These are phyloP conservation scores for Claviceps maximensis DNA, from an alignment of 2,329 filamentous ascomycete species.

Conservation along the genomic window DNA sequence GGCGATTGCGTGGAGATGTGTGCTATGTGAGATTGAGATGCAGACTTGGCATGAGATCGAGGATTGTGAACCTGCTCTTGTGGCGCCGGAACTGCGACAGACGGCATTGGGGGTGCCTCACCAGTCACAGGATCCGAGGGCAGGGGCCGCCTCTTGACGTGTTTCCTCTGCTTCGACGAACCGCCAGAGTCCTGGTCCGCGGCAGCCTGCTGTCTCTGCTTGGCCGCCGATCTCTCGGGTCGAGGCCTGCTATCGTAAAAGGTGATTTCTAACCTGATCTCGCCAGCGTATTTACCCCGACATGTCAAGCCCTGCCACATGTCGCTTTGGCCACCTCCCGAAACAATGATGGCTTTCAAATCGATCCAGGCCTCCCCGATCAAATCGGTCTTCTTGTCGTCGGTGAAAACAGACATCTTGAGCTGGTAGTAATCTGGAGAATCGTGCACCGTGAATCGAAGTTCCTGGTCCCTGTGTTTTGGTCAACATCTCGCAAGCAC, in stretches of 20 bases:
- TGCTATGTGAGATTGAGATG: conserved; percentile 10
- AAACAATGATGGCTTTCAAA: conserved; percentile 64
- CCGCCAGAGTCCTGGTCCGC: conserved; percentile 23
- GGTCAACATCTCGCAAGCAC: conserved; percentile 6
- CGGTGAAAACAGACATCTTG: conserved; percentile 93
- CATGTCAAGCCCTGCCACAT: conserved; percentile 80
- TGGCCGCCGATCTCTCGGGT: conserved; percentile 53
- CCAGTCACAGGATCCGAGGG: conserved; percentile 62
- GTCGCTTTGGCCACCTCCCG: conserved; percentile 86
- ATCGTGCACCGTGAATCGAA: conserved; percentile 91
- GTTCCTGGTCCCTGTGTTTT: conserved; percentile 74
- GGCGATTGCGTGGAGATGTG: conserved; percentile 40
- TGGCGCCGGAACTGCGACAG: conserved; percentile 12
- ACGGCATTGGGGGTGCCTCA: conserved; percentile 25
- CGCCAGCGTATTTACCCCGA: conserved; percentile 90
- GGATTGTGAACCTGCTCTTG: conserved; percentile 32
- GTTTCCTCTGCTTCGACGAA: conserved; percentile 36
- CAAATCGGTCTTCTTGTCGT: conserved; percentile 93
- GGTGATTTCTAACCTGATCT: conserved; percentile 88
- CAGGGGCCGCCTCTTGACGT: conserved; percentile 71
- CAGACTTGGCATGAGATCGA: conserved; percentile 30
- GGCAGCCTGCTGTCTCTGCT: conserved; percentile 30
- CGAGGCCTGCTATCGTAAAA: conserved; percentile 87
- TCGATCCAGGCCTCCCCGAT: conserved; percentile 92
- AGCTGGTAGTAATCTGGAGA: conserved; percentile 92